phyloP scores from a whole-genome alignment of 768 basidiomycete species.

The Phlegmacium glaucopus region DNA sequence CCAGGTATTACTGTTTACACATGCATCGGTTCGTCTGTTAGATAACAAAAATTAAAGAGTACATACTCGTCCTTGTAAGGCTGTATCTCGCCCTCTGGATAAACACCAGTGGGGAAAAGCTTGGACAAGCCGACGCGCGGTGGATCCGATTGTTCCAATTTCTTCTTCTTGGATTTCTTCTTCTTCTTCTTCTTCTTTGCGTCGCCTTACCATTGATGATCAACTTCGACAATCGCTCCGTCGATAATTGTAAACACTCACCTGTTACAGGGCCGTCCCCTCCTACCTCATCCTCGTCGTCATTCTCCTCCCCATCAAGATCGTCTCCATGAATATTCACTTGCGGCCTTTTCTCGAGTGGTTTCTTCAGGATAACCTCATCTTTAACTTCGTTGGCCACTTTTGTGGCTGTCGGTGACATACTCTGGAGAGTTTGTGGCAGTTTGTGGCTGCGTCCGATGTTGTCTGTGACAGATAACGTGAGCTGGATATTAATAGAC shows the following conservation, averaged over 20 bases:
- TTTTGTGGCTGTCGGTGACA: neutral
- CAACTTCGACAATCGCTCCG: neutral
- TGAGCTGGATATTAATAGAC: no score
- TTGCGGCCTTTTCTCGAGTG: neutral
- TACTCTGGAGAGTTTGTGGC: neutral
- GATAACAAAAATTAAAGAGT: neutral
- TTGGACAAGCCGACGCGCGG: conserved; percentile 87
- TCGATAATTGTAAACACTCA: neutral
- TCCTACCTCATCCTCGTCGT: conserved; percentile 21
- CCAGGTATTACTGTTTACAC: conserved; percentile 66
- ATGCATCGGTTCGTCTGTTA: neutral
- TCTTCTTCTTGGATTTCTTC: conserved; percentile 89
- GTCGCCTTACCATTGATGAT: conserved; percentile 36
- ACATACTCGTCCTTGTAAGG: conserved; percentile 91
- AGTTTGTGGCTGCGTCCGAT: no score
- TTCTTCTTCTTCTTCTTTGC: conserved; percentile 89
- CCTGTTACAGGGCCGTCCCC: conserved; percentile 18
- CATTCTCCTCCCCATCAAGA: conserved; percentile 16
- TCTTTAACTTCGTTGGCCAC: neutral
- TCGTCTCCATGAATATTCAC: conserved; percentile 5
- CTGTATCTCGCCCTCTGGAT: conserved; percentile 89
- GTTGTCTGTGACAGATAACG: no score
- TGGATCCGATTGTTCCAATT: conserved; percentile 81
- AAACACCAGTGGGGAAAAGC: conserved; percentile 82
- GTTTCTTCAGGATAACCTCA: neutral